Conservation (phyloP, 805 yeast genomes). For the Isabelozyma heimii region DNA sequence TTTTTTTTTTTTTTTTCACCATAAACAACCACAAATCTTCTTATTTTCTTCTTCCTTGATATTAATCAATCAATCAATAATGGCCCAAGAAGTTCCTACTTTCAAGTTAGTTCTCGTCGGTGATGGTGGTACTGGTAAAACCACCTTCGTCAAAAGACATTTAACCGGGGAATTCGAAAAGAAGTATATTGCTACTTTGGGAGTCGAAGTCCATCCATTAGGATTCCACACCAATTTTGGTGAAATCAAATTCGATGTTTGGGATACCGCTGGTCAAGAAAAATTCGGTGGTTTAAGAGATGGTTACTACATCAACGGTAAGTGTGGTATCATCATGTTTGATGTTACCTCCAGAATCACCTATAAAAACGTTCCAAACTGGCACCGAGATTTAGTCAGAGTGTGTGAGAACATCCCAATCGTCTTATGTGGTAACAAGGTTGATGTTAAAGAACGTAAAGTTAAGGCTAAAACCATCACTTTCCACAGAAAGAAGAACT, state of each 20-base stretch:
- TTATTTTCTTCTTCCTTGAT: neutral
- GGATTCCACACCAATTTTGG: constrained; percentile 98
- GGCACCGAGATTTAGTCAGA: constrained; percentile 99
- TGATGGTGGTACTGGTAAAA: constrained; percentile 99
- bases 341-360: constrained; percentile 99
- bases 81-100: constrained; percentile 88
- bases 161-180: constrained; percentile 99
- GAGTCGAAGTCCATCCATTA: constrained; percentile 99
- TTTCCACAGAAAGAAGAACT: constrained; percentile 99
- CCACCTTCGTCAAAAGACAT: constrained; percentile 99
- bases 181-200: constrained; percentile 97
- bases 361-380: constrained; percentile 99
- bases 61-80: constrained; percentile 20
- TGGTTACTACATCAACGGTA: constrained; percentile 99
- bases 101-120: constrained; percentile 99
- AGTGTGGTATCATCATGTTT: constrained; percentile 99
- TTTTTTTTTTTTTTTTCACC: neutral
- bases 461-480: constrained; percentile 99
- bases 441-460: constrained; percentile 99
- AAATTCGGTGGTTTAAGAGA: constrained; percentile 99
- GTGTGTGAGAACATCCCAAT: constrained; percentile 99
- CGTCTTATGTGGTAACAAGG: constrained; percentile 99
- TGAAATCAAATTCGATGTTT: constrained; percentile 97
- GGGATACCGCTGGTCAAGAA: constrained; percentile 99
- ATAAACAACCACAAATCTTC: neutral